Conservation (phyloP, 2,329 filamentous ascomycete genomes). For the Epichloe sibirici region DNA sequence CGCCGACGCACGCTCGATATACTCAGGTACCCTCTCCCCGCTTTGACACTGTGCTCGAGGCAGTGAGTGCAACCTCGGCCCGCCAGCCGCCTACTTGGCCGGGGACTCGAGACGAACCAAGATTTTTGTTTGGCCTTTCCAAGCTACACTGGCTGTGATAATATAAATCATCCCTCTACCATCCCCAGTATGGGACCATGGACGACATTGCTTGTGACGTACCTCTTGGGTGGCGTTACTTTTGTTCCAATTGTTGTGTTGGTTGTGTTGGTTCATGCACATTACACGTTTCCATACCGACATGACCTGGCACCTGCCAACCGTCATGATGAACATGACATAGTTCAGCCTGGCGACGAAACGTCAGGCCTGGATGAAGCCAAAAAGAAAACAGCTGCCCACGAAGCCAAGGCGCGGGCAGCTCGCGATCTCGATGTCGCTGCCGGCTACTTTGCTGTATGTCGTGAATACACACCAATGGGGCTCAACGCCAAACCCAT, state of each 20-base stretch:
- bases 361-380: slow-evolving; percentile 48
- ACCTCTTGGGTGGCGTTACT: slow-evolving; percentile 77
- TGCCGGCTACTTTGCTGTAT: slow-evolving; percentile 90
- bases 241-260: slow-evolving; percentile 64
- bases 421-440: slow-evolving; percentile 63
- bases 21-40: neutral
- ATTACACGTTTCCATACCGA: slow-evolving; percentile 52
- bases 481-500: slow-evolving; percentile 89
- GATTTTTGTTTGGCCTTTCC: neutral
- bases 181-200: slow-evolving; percentile 34
- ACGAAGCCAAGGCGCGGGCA: slow-evolving; percentile 44
- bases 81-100: neutral
- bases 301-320: slow-evolving; percentile 23
- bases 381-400: slow-evolving; percentile 39
- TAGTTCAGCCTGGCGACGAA: slow-evolving; percentile 53
- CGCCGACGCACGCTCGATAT: neutral
- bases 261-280: slow-evolving; percentile 51
- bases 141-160: neutral
- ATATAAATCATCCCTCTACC: neutral
- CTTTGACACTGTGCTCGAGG: neutral
- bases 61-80: slow-evolving; percentile 1
- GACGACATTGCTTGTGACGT: slow-evolving; percentile 55
- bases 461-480: slow-evolving; percentile 81
- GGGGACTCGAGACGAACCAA: neutral
- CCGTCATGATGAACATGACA: slow-evolving; percentile 21